A percentile compares a stretch with the other conserved stretches of the same genome.
phyloP scores from a whole-genome alignment of 2,329 filamentous ascomycete species.

The Monilinia laxa region DNA sequence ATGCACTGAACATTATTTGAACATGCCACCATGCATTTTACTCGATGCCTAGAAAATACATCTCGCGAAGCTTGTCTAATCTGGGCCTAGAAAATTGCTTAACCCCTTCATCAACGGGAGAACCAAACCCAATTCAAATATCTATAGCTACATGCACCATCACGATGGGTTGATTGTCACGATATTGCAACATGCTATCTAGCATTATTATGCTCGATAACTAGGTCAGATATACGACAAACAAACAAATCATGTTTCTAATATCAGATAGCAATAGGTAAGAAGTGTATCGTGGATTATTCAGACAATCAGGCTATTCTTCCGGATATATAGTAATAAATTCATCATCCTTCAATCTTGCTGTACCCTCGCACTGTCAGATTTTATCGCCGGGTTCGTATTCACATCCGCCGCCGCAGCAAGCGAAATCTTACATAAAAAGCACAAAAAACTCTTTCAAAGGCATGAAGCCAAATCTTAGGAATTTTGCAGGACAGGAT shows the following conservation, averaged over 20 bases:
- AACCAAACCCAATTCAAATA: constrained; percentile 7
- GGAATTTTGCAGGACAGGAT: constrained; percentile 9
- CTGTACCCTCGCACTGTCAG: constrained; percentile 11
- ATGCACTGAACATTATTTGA: constrained; percentile 19
- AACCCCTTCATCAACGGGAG: constrained; percentile 15
- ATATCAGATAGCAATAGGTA: background rate
- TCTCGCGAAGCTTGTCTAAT: constrained; percentile 12
- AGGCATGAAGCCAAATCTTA: background rate
- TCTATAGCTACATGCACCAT: background rate
- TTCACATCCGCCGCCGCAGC: constrained; percentile 23
- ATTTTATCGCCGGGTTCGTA: constrained; percentile 21
- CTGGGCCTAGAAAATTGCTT: background rate
- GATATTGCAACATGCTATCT: constrained; percentile 4
- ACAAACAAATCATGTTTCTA: background rate
- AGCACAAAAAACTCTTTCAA: background rate
- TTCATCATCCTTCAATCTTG: constrained; percentile 21
- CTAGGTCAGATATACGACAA: background rate
- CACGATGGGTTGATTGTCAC: constrained; percentile 3
- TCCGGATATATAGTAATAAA: constrained; percentile 15
- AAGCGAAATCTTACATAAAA: constrained; percentile 19
- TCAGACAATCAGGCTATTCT: constrained; percentile 15
- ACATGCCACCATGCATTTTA: constrained; percentile 17
- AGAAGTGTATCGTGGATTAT: constrained; percentile 16
- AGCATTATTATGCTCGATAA: background rate
- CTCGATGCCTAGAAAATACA: background rate